Percentiles rank a stretch among this genome's conserved stretches.
These are phyloP conservation scores for Colletotrichum sp. DNA, from an alignment of 2,329 filamentous ascomycete species.

Conservation along the genomic window DNA sequence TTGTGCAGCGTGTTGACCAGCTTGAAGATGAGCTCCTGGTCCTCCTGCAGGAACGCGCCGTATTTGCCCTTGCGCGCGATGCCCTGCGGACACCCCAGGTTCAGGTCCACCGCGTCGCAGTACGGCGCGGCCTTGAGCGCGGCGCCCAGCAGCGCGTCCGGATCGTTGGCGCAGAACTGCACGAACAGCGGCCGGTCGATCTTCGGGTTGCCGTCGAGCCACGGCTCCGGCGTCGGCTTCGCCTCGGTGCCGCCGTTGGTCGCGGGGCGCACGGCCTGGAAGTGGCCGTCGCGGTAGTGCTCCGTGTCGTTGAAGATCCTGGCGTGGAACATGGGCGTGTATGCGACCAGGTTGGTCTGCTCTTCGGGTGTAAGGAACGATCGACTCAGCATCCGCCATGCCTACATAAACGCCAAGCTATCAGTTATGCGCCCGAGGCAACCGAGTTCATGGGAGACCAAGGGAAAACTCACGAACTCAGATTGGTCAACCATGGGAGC, in stretches of 20 bases:
- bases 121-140: conserved; percentile 81
- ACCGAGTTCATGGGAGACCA: background rate
- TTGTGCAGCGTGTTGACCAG: conserved; percentile 84
- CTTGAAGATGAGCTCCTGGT: conserved; percentile 81
- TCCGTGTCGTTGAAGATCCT: conserved; percentile 81
- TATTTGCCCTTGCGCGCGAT: conserved; percentile 93
- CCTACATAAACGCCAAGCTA: conserved; percentile 54
- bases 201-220: conserved; percentile 85
- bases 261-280: conserved; percentile 67
- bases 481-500: conserved; percentile 99
- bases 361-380: conserved; percentile 80
- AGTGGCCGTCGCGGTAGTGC: conserved; percentile 80
- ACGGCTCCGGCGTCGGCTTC: conserved; percentile 40
- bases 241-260: conserved; percentile 19
- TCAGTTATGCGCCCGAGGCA: background rate
- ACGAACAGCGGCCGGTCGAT: conserved; percentile 91
- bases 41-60: conserved; percentile 93
- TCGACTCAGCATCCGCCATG: conserved; percentile 95
- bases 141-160: conserved; percentile 79
- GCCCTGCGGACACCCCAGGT: conserved; percentile 94
- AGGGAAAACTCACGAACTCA: conserved; percentile 76
- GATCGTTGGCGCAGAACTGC: conserved; percentile 93
- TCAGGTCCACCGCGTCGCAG: conserved; percentile 95
- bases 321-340: conserved; percentile 96
- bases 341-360: conserved; percentile 75